Evolutionary conservation across 139 green algal species (phyloP), one percentile per base, ranked within the genome.

Genomic region (Volvox africanus): DNA sequence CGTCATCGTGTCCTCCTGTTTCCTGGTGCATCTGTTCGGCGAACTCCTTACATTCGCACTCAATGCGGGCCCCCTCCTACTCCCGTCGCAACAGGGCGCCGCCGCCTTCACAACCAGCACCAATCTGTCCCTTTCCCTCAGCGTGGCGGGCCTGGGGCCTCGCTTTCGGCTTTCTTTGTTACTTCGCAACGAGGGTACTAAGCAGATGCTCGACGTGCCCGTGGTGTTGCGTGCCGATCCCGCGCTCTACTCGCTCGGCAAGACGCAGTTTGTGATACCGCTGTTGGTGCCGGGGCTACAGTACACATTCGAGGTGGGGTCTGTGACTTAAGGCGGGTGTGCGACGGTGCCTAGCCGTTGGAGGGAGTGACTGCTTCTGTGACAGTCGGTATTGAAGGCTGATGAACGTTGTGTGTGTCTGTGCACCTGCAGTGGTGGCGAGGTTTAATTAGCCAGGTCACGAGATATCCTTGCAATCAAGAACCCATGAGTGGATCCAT

Each of bases 121-220:
- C 36, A 92, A 89, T 21, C 73, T 97, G 55, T 90, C 80, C 12
- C 89, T 97, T n/a, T 94, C 94, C 0, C 92, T 94, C 1, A 80
- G 22, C 19, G 88, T 97, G 30, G 55, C 93, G 24, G 96, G 96
- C 33, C 89, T 97, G 80, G 96, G 96, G 0, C 96, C 96, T 3
- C 87, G 92, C 36, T 97, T 97, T 91, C 93, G 94, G 84, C 73
- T 97, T n/a, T 83, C 94, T 11, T 26, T 97, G 30, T 88, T 90
- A 55, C 68, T 97, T 20, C 78, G 91, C 44, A 97, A 97, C 90
- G 94, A 95, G 35, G 96, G 94, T 18, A 36, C 5, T 13, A 88
- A 88, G 35, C 84, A 95, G 61, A 82, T 95, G 26, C n/a, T 61
- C 14, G 83, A 96, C 50, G 24, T 96, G 86, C 94, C 91, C 28